Base-by-base conservation (phyloP, 441 rosid genomes). In the Populus hybrid region DNA sequence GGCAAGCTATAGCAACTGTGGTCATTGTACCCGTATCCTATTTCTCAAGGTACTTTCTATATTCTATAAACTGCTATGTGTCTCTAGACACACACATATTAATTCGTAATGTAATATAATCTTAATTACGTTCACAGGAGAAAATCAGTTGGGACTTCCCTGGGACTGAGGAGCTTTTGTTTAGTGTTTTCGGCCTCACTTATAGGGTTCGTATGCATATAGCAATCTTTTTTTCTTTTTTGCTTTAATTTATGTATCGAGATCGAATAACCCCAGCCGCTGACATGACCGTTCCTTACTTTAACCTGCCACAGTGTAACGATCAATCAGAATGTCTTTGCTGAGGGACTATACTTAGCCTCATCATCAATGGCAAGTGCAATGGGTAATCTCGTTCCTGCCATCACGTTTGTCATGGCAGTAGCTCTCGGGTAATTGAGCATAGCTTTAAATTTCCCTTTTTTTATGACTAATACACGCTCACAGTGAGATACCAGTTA, bases 281-380 rank as follows among this genome's bases (percentile, higher is more conserved):
- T 32, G 34, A 32, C 34, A 32, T 36, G 40, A 36, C 9, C 2
- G 9, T 72, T 18, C 35, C 34, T 72, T 6, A 18, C 40, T 28
- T 28, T n/a, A 1, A 65, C 16, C 30, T 61, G 40, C 7, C 18
- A 30, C 79, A 89, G 94, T 7, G 87, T 86, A 26, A 83, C 88
- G 0, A 69, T 79, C 36, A 87, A 85, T 81, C 94, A 89, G 84
- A 88, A 83, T 77, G 19, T 79, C 7, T 91, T 64, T 35, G 83
- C 79, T 50, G 88, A 88, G 77, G 94, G 94, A 2, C 34, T 89
- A 19, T 87, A 86, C 69, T 79, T 89, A 28, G 82, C 90, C 7
- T 84, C 91, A 8, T 84, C 94, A 26, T 83, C 94, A 0, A 61
- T 84, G 35, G 90, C 87, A 16, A 87, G 87, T 53, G 91, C 94